Base-by-base conservation (phyloP, 2,329 filamentous ascomycete species). In the Aspergillus cejpii region DNA sequence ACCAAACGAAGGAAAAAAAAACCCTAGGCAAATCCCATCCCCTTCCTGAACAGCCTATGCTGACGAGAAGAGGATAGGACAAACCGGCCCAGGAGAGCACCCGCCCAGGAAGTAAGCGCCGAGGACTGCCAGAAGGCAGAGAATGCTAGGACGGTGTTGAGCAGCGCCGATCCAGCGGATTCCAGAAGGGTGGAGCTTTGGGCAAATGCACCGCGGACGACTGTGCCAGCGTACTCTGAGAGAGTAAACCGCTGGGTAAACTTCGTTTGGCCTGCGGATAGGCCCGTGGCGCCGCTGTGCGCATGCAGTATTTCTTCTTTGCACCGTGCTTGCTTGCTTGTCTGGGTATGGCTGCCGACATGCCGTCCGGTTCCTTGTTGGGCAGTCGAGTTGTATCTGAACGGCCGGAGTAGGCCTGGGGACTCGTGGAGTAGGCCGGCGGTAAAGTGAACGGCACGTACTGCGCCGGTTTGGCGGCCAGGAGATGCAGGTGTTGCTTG, bases 1-100 rank as follows among this genome's bases (percentile, higher is more conserved):
- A 39, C 23, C 29, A 21, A 31, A 34, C 8, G 6, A 19, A 11
- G 24, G 37, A 11, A 14, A 36, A n/a, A 26, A 38, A 27, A 26
- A 24, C 11, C 21, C 36, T 52, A 52, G 26, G 41, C 46, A 26
- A 52, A 20, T 28, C 48, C 47, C 41, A 55, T 19, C 47, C 50
- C 52, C 46, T 55, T 56, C 41, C 51, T 43, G 28, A 34, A 39
- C 15, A 44, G 39, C 39, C 40, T 45, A 44, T 48, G 45, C 26
- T 50, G 42, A 37, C 43, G 43, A 23, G 47, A 53, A 44, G 48
- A 54, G 36, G 45, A 40, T 8, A 52, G n/a, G n/a, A 49, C 43
- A 28, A 54, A 14, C 28, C 38, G 51, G 29, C 50, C 47, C 17
- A 56, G 37, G 26, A 47, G 38, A 5, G 19, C 20, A 2, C 50